A percentile compares a stretch with the other conserved stretches of the same genome.
phyloP scores from a whole-genome alignment of 208 protist genomes.

The Strigomonas culicis region DNA sequence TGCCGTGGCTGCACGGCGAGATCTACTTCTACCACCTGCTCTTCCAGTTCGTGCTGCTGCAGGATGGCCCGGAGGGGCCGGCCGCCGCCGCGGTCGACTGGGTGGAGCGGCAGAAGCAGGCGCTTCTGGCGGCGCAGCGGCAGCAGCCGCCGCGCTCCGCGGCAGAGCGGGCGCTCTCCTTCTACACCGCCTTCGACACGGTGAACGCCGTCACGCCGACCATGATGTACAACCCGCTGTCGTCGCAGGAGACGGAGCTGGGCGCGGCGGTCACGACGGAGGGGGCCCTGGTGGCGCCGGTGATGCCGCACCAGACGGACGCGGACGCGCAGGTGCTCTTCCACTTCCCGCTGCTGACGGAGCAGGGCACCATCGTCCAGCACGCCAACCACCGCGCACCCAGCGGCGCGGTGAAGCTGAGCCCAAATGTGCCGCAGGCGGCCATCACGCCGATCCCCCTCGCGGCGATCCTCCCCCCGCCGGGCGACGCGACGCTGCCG shows the following conservation, averaged over 20 bases:
- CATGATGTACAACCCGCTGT: conserved; percentile 45
- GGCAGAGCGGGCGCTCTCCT: not conserved
- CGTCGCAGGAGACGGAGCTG: conserved; percentile 30
- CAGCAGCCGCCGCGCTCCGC: not conserved
- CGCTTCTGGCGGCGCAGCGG: not conserved
- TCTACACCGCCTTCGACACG: not conserved
- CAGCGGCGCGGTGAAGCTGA: conserved; percentile 10
- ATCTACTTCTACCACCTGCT: conserved; percentile 87
- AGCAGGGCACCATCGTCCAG: conserved; percentile 23
- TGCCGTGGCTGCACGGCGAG: conserved; percentile 89
- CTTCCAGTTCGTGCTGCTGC: conserved; percentile 73
- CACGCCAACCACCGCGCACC: conserved; percentile 5
- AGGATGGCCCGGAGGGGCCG: conserved; percentile 5
- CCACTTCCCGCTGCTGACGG: conserved; percentile 11
- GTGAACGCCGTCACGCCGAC: conserved; percentile 27
- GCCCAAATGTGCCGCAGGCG: not conserved
- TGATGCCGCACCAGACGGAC: conserved; percentile 22
- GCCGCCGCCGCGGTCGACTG: conserved; percentile 1
- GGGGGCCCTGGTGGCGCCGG: conserved; percentile 24
- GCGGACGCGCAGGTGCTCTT: conserved; percentile 17
- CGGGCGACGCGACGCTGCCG: conserved; percentile 4
- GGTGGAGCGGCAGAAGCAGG: not conserved
- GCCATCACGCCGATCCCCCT: not conserved
- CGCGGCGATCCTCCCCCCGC: conserved; percentile 2
- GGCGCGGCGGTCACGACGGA: conserved; percentile 10